Conservation (phyloP, 2,329 filamentous ascomycete species). For the Hypoxylon sp. region DNA sequence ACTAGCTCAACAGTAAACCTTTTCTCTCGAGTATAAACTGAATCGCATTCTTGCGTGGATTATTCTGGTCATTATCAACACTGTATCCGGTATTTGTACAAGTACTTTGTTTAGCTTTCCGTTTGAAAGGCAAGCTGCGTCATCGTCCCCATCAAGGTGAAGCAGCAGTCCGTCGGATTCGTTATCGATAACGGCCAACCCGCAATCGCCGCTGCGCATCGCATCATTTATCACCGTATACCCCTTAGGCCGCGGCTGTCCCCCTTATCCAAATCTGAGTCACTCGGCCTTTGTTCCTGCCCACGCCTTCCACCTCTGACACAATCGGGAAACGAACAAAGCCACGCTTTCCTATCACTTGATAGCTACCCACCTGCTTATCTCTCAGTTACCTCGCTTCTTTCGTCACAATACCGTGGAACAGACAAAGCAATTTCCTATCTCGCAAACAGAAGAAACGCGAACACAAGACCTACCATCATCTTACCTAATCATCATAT, state of each 20-base stretch:
- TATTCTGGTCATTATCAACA: constrained; percentile 5
- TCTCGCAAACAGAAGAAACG: constrained; percentile 44
- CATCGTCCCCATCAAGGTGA: constrained; percentile 38
- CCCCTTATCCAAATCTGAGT: constrained; percentile 48
- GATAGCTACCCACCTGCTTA: constrained; percentile 42
- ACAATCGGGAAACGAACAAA: constrained; percentile 33
- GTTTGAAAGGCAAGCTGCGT: constrained; percentile 26
- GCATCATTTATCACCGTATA: constrained; percentile 31
- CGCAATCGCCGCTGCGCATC: constrained; percentile 40
- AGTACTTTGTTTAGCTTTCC: constrained; percentile 15
- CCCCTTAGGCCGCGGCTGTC: constrained; percentile 20
- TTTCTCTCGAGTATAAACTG: constrained; percentile 3
- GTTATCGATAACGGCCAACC: constrained; percentile 39
- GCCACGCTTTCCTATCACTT: constrained; percentile 47
- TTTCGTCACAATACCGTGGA: constrained; percentile 40
- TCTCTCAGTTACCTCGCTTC: constrained; percentile 23
- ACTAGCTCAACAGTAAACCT: not conserved
- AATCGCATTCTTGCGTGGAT: constrained; percentile 12
- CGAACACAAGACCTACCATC: constrained; percentile 42
- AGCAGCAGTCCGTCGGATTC: constrained; percentile 18
- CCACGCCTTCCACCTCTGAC: constrained; percentile 39
- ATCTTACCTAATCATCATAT: constrained; percentile 49
- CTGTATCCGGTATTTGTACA: constrained; percentile 9
- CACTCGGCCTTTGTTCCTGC: constrained; percentile 50
- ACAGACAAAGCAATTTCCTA: constrained; percentile 44